Conservation (phyloP, 2,329 filamentous ascomycete genomes). For the Furcasterigmium furcatum region DNA sequence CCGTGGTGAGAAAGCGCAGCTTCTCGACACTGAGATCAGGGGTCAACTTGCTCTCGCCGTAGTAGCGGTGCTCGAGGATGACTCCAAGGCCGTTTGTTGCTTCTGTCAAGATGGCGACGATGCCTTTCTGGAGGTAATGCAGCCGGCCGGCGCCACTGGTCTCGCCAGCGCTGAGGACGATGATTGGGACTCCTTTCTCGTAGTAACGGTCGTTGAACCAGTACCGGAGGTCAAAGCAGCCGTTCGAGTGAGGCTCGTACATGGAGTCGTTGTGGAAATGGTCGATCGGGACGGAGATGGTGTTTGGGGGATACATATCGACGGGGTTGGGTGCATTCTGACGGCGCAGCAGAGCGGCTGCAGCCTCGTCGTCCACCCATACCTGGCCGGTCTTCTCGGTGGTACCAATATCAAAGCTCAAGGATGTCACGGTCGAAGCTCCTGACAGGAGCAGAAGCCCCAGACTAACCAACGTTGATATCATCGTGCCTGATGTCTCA, state of each 20-base stretch:
- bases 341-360: neutral
- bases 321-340: conserved; percentile 1
- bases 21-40: conserved; percentile 63
- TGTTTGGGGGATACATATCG: conserved; percentile 30
- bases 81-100: conserved; percentile 74
- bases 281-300: conserved; percentile 58
- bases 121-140: conserved; percentile 72
- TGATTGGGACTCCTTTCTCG: conserved; percentile 73
- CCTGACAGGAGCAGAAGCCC: neutral
- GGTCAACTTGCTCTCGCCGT: conserved; percentile 71
- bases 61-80: conserved; percentile 84
- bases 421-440: neutral
- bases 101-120: conserved; percentile 66
- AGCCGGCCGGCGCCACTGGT: conserved; percentile 60
- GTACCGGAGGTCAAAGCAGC: conserved; percentile 69
- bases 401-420: neutral
- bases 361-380: neutral
- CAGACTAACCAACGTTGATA: neutral
- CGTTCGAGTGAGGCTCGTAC: conserved; percentile 74
- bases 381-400: neutral
- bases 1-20: conserved; percentile 77
- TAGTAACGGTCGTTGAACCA: conserved; percentile 81
- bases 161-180: conserved; percentile 74
- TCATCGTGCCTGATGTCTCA: neutral
- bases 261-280: conserved; percentile 78